These are phyloP conservation scores for Cutaneotrichosporon daszewskae DNA, from an alignment of 1,284 basidiomycete genomes.

Conservation along the genomic window DNA sequence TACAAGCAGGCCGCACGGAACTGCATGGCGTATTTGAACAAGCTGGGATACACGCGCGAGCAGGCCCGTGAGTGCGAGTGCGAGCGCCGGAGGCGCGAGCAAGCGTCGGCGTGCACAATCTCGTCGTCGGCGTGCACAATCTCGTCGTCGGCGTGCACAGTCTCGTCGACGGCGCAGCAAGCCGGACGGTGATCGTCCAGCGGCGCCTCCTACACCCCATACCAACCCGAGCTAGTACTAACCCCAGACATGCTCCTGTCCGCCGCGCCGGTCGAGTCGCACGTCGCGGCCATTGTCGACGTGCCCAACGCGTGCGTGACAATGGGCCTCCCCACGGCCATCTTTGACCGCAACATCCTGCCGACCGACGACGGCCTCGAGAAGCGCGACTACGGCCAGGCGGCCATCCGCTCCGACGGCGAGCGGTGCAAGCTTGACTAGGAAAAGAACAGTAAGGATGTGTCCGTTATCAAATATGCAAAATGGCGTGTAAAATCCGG, in stretches of 20 bases:
- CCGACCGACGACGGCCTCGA: slow-evolving; percentile 59
- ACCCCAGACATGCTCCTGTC: slow-evolving; percentile 61
- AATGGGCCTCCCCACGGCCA: slow-evolving; percentile 25
- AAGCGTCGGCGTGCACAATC: slow-evolving; percentile 63
- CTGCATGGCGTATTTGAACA: slow-evolving; percentile 62
- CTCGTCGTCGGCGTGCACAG: no score
- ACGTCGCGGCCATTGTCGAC: slow-evolving; percentile 29
- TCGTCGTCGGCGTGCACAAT: slow-evolving; percentile 70
- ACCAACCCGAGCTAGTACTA: slow-evolving; percentile 76
- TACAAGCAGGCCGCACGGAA: slow-evolving; percentile 74
- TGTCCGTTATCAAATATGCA: no score
- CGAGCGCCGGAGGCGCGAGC: no score
- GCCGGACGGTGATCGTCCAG: slow-evolving; percentile 58
- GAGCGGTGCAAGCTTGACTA: slow-evolving; percentile 13
- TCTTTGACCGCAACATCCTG: slow-evolving; percentile 41
- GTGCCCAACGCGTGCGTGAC: slow-evolving; percentile 27
- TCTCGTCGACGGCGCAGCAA: no score
- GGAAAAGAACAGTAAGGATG: neutral
- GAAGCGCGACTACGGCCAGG: slow-evolving; percentile 59
- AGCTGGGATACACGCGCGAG: slow-evolving; percentile 49
- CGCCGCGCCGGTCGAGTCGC: slow-evolving; percentile 62
- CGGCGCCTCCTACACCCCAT: no score
- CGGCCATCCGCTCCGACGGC: slow-evolving; percentile 62
- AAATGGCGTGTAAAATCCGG: no score
- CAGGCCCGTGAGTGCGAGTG: slow-evolving; percentile 63